Conservation (phyloP, 2,329 filamentous ascomycete species). For the Dothideomycetes sp. region DNA sequence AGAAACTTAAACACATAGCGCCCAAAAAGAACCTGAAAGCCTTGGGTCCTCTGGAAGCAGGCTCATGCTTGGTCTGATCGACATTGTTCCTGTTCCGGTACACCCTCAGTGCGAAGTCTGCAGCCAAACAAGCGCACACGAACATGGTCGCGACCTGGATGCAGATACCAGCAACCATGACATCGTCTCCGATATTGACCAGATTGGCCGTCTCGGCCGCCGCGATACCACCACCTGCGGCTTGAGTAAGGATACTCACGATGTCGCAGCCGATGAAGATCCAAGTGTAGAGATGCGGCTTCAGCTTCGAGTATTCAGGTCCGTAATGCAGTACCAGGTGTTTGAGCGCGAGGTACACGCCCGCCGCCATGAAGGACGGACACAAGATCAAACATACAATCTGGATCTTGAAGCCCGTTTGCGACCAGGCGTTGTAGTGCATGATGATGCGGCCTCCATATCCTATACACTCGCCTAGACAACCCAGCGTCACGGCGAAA, state of each 20-base stretch:
- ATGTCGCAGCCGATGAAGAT: conserved; percentile 41
- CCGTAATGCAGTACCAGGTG: conserved; percentile 35
- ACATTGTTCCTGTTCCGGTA: conserved; percentile 4
- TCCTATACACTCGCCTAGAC: conserved; percentile 30
- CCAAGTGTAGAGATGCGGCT: conserved; percentile 34
- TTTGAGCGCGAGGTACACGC: conserved; percentile 37
- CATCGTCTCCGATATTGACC: conserved; percentile 27
- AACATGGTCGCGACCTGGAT: conserved; percentile 34
- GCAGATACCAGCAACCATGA: conserved; percentile 35
- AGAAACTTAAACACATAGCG: conserved; percentile 46
- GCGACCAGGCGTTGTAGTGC: conserved; percentile 27
- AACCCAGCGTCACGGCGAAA: conserved; percentile 27
- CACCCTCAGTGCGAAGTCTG: conserved; percentile 26
- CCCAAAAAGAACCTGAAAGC: conserved; percentile 47
- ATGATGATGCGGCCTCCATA: conserved; percentile 32
- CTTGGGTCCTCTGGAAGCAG: too few relatives aligned
- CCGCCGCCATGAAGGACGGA: conserved; percentile 34
- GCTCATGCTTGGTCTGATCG: conserved; percentile 10
- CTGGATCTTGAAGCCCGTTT: conserved; percentile 28
- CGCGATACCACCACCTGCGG: conserved; percentile 32
- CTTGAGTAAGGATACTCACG: conserved; percentile 33
- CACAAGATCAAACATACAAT: conserved; percentile 32
- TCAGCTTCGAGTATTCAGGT: conserved; percentile 27
- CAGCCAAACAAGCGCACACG: conserved; percentile 28
- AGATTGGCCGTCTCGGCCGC: conserved; percentile 19